Conservation (phyloP, 2,329 filamentous ascomycete species). For the Fusarium sacchari region DNA sequence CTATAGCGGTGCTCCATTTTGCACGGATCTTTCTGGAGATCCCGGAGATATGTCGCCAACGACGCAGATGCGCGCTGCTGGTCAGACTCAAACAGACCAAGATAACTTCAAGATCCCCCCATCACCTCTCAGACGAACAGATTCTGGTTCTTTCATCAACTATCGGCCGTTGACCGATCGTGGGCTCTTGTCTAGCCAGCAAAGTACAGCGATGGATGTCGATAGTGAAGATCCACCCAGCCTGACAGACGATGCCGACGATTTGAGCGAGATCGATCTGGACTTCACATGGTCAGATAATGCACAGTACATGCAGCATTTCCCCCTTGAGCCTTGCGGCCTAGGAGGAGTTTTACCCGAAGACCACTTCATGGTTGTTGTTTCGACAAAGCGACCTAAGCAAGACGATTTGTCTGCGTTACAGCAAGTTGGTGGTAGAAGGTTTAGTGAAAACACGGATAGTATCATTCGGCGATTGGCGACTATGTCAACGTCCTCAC, state of each 20-base stretch:
- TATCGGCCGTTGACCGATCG: constrained; percentile 61
- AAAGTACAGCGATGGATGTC: constrained; percentile 45
- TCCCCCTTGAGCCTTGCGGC: constrained; percentile 65
- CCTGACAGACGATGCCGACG: constrained; percentile 49
- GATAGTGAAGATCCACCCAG: constrained; percentile 44
- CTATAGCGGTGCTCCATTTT: constrained; percentile 83
- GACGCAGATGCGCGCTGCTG: constrained; percentile 60
- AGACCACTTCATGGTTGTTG: constrained; percentile 70
- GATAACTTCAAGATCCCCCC: constrained; percentile 30
- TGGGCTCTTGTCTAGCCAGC: constrained; percentile 10
- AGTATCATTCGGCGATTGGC: constrained; percentile 56
- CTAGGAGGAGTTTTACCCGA: constrained; percentile 69
- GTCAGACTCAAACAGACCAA: constrained; percentile 47
- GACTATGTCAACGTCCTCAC: constrained; percentile 54
- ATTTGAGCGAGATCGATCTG: constrained; percentile 54
- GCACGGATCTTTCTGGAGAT: constrained; percentile 80
- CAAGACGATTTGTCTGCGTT: constrained; percentile 23
- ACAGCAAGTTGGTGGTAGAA: neutral
- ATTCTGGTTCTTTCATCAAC: constrained; percentile 62
- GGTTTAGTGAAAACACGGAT: constrained; percentile 50
- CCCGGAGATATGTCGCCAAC: constrained; percentile 59
- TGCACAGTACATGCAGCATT: constrained; percentile 51
- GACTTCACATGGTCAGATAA: constrained; percentile 60
- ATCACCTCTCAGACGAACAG: constrained; percentile 50
- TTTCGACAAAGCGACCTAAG: constrained; percentile 60